phyloP scores from a whole-genome alignment of 192 early-diverging fungal species.

The Podila epigama region DNA sequence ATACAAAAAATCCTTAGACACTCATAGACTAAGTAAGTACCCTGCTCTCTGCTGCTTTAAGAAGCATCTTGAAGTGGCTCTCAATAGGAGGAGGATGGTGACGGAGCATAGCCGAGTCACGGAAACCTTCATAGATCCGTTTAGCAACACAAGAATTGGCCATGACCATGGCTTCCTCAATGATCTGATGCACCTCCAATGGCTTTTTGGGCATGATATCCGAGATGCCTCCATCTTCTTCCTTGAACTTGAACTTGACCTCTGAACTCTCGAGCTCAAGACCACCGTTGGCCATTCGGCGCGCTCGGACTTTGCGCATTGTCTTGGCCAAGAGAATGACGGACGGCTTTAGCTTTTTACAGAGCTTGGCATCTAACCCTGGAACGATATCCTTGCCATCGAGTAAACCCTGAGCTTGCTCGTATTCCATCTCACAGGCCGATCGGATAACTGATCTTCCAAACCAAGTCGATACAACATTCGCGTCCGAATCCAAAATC shows the following conservation, averaged over 20 bases:
- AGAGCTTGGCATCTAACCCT: conserved; percentile 50
- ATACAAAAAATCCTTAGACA: background rate
- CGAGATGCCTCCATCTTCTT: conserved; percentile 62
- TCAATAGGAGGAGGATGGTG: conserved; percentile 70
- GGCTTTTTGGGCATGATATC: conserved; percentile 71
- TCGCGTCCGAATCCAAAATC: conserved; percentile 62
- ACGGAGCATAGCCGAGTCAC: conserved; percentile 67
- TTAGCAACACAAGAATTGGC: conserved; percentile 75
- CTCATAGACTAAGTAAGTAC: conserved; percentile 16
- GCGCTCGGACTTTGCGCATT: conserved; percentile 62
- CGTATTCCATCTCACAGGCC: conserved; percentile 77
- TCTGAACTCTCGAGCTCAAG: conserved; percentile 78
- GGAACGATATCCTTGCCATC: conserved; percentile 58
- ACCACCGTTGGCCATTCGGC: conserved; percentile 65
- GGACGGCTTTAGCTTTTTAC: conserved; percentile 47
- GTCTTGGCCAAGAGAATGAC: conserved; percentile 57
- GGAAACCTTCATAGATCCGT: conserved; percentile 61
- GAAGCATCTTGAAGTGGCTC: conserved; percentile 68
- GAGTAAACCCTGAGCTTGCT: conserved; percentile 76
- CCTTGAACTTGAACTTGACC: conserved; percentile 74
- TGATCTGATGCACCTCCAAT: conserved; percentile 74
- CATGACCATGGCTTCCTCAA: conserved; percentile 85
- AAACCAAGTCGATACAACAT: conserved; percentile 70
- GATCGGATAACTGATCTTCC: conserved; percentile 79
- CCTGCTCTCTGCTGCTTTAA: conserved; percentile 58